Evolutionary conservation across 768 basidiomycete species (phyloP).

Genomic region (Suillus spraguei): DNA sequence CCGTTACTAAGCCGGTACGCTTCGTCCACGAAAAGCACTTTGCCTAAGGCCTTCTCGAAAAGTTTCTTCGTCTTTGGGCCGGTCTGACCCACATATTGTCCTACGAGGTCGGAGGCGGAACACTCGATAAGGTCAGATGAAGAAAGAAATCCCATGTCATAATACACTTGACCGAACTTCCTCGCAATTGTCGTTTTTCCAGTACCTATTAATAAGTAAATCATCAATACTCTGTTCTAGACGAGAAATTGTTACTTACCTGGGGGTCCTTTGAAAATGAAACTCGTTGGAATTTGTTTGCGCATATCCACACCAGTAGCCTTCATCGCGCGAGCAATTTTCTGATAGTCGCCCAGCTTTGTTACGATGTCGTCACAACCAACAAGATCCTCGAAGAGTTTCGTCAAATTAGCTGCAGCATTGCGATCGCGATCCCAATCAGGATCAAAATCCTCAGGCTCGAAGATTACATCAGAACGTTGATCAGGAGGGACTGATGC

Average conservation of each 20-base stretch:
- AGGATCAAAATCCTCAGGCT: constrained; percentile 61
- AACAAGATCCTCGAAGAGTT: constrained; percentile 64
- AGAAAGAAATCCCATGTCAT: constrained; percentile 60
- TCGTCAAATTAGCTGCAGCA: constrained; percentile 51
- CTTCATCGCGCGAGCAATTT: constrained; percentile 47
- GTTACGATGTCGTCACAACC: constrained; percentile 57
- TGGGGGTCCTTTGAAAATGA: constrained; percentile 75
- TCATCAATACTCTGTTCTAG: neutral
- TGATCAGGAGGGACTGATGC: constrained; percentile 22
- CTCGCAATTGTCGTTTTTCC: constrained; percentile 66
- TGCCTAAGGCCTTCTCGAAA: constrained; percentile 66
- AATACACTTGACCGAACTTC: constrained; percentile 64
- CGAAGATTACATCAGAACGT: constrained; percentile 33
- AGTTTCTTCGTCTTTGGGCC: constrained; percentile 64
- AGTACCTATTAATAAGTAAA: constrained; percentile 47
- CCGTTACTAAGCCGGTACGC: constrained; percentile 67
- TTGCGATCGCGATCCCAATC: constrained; percentile 52
- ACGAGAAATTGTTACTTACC: constrained; percentile 38
- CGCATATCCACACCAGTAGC: constrained; percentile 43
- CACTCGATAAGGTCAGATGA: constrained; percentile 62
- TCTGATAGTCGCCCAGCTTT: constrained; percentile 54
- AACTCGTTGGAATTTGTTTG: constrained; percentile 60
- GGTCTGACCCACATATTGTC: constrained; percentile 71
- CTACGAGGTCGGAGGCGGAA: constrained; percentile 70
- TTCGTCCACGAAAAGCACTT: constrained; percentile 73